Base-by-base conservation (phyloP, 495 filamentous ascomycete genomes). In the Podospora tetraspora region DNA sequence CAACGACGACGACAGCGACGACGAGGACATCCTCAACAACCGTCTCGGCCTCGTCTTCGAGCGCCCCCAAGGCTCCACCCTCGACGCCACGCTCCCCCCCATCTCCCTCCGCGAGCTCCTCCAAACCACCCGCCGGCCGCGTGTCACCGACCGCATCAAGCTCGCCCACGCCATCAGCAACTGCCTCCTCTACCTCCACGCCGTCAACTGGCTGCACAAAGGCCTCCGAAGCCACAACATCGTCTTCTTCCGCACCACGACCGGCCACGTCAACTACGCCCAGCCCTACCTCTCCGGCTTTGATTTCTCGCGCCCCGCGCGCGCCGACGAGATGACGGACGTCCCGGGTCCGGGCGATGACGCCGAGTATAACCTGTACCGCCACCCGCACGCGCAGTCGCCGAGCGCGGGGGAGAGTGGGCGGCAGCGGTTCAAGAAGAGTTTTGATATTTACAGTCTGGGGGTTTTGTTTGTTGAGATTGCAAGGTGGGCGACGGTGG, bases 191-290 rank as follows among this genome's bases (percentile, higher is more conserved):
- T 78, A 77, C 61, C 79, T 89, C 0, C 86, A 89, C 62, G 79
- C 82, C 0, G 83, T 88, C 9, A 84, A 86, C 66, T 89, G 85
- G 86, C 78, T 88, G 34, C 87, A 88, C 78, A 89, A 88, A 69
- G 84, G 84, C 3, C 70, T 89, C 2, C 81, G 85, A 56, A 84
- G 81, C 70, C 76, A 85, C 70, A 86, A 85, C 70, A 78, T 88
- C 66, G 70, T 88, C 16, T 89, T 88, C 73, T 84, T 87, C 68
- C 68, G 66, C 23, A 70, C 68, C 21, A 69, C 30, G 19, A 27
- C 12, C 27, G 73, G 73, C 13, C 64, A 67, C 23, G 74, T 79
- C 34, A 74, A 79, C 64, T 77, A 74, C 63, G 57, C 62, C 9
- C 71, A 71, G 57, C 84, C 84, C 0, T 84, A 79, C 62, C 73